Percentiles rank a stretch among this genome's conserved stretches.
Conservation (phyloP, 495 filamentous ascomycete genomes). For the Aspergillus incahuasiensis region DNA sequence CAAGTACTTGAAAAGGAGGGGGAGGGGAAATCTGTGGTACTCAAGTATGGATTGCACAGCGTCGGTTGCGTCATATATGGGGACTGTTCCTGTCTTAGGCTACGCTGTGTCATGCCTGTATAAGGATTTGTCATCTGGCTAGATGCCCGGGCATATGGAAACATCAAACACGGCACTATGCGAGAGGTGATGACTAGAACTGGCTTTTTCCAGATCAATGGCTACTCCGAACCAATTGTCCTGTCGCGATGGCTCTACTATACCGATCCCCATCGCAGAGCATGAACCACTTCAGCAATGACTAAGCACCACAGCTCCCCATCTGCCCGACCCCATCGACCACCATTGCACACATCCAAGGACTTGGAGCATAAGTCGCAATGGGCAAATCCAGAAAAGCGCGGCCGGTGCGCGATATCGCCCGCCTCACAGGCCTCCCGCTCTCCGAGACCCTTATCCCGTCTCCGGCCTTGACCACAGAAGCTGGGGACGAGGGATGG, state of each 20-base stretch:
- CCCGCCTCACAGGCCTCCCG: slow-evolving; percentile 27
- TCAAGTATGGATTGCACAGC: neutral
- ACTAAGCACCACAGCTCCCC: neutral
- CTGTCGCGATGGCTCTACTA: too few relatives aligned
- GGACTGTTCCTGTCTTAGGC: neutral
- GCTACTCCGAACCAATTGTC: too few relatives aligned
- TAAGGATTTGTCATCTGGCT: neutral
- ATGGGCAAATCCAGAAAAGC: slow-evolving; percentile 11
- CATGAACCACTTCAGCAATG: neutral
- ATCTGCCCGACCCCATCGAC: neutral
- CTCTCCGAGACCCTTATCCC: slow-evolving; percentile 26
- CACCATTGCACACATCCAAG: neutral
- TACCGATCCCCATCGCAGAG: too few relatives aligned
- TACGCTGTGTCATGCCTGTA: neutral
- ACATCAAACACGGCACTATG: too few relatives aligned
- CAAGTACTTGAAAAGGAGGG: too few relatives aligned
- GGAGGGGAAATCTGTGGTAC: neutral
- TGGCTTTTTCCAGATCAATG: too few relatives aligned
- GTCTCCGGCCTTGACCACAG: slow-evolving; percentile 12
- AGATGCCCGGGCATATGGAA: too few relatives aligned
- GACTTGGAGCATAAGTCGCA: neutral
- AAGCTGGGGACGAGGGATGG: slow-evolving; percentile 30
- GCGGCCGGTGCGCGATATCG: slow-evolving; percentile 19
- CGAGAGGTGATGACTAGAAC: too few relatives aligned
- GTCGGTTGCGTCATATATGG: neutral